Percentiles rank a stretch among this genome's conserved stretches.
Conservation (phyloP, 2,329 filamentous ascomycete genomes). For the Zymoseptoria tritici region DNA sequence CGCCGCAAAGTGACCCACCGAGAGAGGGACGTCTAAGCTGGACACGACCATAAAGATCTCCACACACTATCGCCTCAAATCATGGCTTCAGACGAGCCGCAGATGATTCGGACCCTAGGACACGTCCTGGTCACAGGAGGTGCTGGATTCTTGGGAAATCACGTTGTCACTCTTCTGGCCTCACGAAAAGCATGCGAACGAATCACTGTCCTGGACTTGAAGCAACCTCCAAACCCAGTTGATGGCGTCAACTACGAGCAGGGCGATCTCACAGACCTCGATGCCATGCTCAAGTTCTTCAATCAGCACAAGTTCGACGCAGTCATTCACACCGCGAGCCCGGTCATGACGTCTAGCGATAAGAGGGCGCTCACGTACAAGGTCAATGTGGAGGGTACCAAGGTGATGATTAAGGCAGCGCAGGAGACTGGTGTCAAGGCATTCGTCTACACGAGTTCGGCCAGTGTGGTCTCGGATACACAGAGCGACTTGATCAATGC, state of each 20-base stretch:
- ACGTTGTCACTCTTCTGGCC: slow-evolving; percentile 43
- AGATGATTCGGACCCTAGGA: slow-evolving; percentile 31
- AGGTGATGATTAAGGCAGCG: slow-evolving; percentile 41
- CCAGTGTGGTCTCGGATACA: slow-evolving; percentile 43
- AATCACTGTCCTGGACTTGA: slow-evolving; percentile 43
- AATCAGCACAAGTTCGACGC: slow-evolving; percentile 38
- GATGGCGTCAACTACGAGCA: slow-evolving; percentile 42
- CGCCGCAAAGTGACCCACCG: not conserved
- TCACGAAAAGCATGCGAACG: slow-evolving; percentile 35
- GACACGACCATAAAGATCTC: not conserved
- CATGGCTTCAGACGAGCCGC: slow-evolving; percentile 8
- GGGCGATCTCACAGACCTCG: slow-evolving; percentile 43
- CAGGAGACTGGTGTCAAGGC: slow-evolving; percentile 44
- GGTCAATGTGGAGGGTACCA: slow-evolving; percentile 47
- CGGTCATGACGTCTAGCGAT: slow-evolving; percentile 31
- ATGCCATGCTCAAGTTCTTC: slow-evolving; percentile 37
- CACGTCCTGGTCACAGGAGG: slow-evolving; percentile 45
- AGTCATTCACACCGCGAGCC: slow-evolving; percentile 46
- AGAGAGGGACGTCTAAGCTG: not conserved
- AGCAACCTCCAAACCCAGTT: slow-evolving; percentile 35
- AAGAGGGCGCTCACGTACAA: slow-evolving; percentile 39
- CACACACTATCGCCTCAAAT: not conserved
- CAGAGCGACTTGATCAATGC: slow-evolving; percentile 41
- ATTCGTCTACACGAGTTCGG: slow-evolving; percentile 47
- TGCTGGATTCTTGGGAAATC: slow-evolving; percentile 45